phyloP scores from a whole-genome alignment of 345 rosid genomes.

The Dipteronia dyeriana region DNA sequence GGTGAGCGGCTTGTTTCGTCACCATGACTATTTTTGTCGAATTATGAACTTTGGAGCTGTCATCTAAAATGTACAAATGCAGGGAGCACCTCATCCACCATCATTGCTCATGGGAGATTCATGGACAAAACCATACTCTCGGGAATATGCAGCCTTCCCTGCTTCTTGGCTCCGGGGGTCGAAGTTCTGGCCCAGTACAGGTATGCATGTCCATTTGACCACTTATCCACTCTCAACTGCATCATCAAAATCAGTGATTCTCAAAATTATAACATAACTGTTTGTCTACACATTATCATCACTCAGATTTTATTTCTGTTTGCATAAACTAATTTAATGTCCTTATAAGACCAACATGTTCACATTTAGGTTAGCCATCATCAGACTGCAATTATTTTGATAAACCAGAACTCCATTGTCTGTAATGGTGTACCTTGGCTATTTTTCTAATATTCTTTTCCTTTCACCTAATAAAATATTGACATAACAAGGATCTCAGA shows the following conservation, averaged over 20 bases:
- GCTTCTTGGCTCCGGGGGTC: constrained; percentile 91
- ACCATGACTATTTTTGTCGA: not conserved
- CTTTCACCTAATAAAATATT: not conserved
- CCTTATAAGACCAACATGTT: not conserved
- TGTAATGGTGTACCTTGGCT: not conserved
- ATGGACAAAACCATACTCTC: constrained; percentile 89
- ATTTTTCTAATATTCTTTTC: not conserved
- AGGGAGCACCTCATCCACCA: constrained; percentile 99
- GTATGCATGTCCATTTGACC: constrained; percentile 29
- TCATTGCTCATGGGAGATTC: constrained; percentile 96
- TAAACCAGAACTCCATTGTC: not conserved
- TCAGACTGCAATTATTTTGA: not conserved
- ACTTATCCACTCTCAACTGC: not conserved
- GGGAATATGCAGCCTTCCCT: constrained; percentile 96
- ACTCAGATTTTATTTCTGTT: not conserved
- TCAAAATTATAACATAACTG: not conserved
- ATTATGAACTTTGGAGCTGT: constrained; percentile 12
- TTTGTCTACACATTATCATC: not conserved
- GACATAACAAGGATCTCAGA: not conserved
- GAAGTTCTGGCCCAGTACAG: constrained; percentile 97
- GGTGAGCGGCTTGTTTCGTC: constrained; percentile 42
- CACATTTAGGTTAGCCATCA: not conserved
- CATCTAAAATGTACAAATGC: constrained; percentile 31
- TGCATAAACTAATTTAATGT: not conserved
- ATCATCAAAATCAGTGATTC: not conserved